Base-by-base conservation (phyloP, 306 rosid species). In the Cyamopsis tetragonoloba region DNA sequence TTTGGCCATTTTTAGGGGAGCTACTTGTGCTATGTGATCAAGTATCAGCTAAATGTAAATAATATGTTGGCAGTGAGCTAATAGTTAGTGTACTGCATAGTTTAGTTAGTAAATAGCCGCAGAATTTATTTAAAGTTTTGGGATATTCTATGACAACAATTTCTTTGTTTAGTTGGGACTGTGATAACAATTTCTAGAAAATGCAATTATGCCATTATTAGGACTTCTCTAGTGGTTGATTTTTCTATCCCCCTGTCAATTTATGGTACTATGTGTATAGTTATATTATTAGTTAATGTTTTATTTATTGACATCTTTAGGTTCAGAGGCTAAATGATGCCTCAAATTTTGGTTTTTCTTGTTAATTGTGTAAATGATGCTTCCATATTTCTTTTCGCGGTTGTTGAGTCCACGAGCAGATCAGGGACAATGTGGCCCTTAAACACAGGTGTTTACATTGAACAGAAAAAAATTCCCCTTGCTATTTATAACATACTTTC, bases 371-470 rank as follows among this genome's bases (percentile, higher is more conserved):
- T 38, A 31, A 44, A 72, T 37, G 54, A 79, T 76, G 73, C 77
- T 58, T 73, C 77, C 12, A 55, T 78, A 49, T 79, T 87, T 74
- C 82, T 87, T 71, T 70, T 82, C 63, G 77, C 72, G 7, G 43
- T 82, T 2, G 89, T 80, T 66, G 96, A 88, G 76, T 83, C 95
- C 51, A 82, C 89, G 4, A 72, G 88, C 79, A 82, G 89, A 82
- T 71, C 85, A 42, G 85, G 83, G 53, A 81, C 71, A 50, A 71
- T 85, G 82, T 82, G 89, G 95, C 74, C 76, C 12, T 63, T 67
- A n/a, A 73, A 77, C n/a, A n/a, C 79, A 15, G 82, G 76, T 27
- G 55, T 27, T 41, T 44, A 63, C n/a, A 34, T 60, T 72, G 27
- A 31, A 41, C 28, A 27, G 57, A 59, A 30, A 14, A 53, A 4